These are phyloP conservation scores for Nakazawaea holstii DNA, from an alignment of 805 yeast genomes.

Conservation along the genomic window DNA sequence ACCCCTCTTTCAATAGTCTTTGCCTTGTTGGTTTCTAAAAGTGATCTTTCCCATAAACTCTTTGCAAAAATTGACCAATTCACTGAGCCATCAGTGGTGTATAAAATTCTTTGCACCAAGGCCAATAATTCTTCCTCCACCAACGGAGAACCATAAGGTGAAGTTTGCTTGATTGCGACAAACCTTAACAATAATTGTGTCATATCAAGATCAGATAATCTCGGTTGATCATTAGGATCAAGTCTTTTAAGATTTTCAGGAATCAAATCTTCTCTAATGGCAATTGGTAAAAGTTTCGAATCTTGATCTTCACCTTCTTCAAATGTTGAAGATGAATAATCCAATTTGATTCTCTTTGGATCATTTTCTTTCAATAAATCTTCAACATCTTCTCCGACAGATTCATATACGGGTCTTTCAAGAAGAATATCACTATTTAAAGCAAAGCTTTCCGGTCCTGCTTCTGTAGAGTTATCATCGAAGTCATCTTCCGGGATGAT, in stretches of 20 bases:
- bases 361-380: constrained; percentile 29
- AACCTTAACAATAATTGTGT: constrained; percentile 70
- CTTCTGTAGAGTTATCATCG: constrained; percentile 15
- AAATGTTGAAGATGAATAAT: constrained; percentile 20
- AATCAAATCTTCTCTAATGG: constrained; percentile 54
- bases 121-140: constrained; percentile 84
- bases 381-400: constrained; percentile 40
- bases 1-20: constrained; percentile 92
- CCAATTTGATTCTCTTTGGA: constrained; percentile 37
- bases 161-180: constrained; percentile 55
- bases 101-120: constrained; percentile 64
- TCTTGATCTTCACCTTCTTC: constrained; percentile 17
- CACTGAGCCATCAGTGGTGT: constrained; percentile 38
- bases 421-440: constrained; percentile 73
- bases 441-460: constrained; percentile 49
- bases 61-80: constrained; percentile 79
- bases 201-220: constrained; percentile 61
- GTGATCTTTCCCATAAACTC: constrained; percentile 86
- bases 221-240: constrained; percentile 83
- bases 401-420: constrained; percentile 69
- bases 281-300: constrained; percentile 54
- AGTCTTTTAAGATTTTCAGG: constrained; percentile 46
- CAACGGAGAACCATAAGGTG: constrained; percentile 67
- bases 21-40: constrained; percentile 73
- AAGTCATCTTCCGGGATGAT: constrained; percentile 16